These are phyloP conservation scores for Plasmopara viticola DNA, from an alignment of 352 stramenopile genomes.

Conservation along the genomic window DNA sequence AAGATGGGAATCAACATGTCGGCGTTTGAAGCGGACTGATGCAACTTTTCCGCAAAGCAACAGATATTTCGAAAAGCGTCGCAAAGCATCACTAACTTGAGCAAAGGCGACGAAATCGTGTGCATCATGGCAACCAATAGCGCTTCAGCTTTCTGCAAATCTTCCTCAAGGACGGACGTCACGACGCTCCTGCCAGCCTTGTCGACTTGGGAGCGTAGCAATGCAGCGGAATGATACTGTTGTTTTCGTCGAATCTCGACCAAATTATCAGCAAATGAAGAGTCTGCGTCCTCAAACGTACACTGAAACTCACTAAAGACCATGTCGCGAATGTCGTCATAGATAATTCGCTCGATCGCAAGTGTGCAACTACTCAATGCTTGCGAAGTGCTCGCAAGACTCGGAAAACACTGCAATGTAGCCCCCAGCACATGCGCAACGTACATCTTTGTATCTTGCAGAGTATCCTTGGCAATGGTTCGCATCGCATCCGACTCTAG, in stretches of 20 bases:
- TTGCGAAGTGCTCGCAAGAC: constrained; percentile 42
- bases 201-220: constrained; percentile 10
- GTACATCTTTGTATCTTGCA: constrained; percentile 71
- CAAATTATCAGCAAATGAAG: constrained; percentile 40
- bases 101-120: constrained; percentile 39
- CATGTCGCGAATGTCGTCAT: constrained; percentile 54
- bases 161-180: constrained; percentile 14
- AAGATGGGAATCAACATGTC: constrained; percentile 70
- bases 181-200: background rate
- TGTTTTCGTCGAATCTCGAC: constrained; percentile 45
- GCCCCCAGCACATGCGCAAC: constrained; percentile 46
- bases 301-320: constrained; percentile 52
- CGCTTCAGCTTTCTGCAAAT: constrained; percentile 37
- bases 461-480: constrained; percentile 32
- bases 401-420: constrained; percentile 59
- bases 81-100: constrained; percentile 61
- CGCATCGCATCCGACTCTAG: constrained; percentile 5
- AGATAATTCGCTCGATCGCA: constrained; percentile 58
- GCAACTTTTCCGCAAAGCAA: constrained; percentile 57
- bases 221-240: constrained; percentile 24
- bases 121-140: constrained; percentile 45
- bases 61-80: constrained; percentile 54
- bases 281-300: constrained; percentile 38
- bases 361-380: constrained; percentile 42
- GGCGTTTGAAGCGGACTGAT: constrained; percentile 53